Conservation (phyloP, 176 grass and related monocot species). For the Musa itinerans region DNA sequence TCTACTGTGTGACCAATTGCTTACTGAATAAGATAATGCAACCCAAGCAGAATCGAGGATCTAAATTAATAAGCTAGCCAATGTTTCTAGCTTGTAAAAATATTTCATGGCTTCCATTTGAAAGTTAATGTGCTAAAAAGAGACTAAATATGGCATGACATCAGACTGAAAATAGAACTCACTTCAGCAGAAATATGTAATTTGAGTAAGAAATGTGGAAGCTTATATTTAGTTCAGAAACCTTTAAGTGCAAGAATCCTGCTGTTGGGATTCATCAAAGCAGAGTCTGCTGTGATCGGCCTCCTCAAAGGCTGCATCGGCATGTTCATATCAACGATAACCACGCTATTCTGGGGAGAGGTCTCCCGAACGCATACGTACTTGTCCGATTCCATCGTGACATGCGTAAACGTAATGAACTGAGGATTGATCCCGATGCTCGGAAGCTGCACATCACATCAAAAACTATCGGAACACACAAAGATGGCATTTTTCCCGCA, state of each 20-base stretch:
- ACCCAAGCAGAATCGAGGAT: not conserved
- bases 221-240: constrained; percentile 12
- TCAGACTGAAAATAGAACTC: not conserved
- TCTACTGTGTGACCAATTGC: not conserved
- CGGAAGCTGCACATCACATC: constrained; percentile 46
- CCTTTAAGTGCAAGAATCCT: constrained; percentile 98
- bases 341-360: constrained; percentile 92
- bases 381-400: constrained; percentile 98
- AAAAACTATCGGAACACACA: not conserved
- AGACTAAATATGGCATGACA: no score
- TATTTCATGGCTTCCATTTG: not conserved
- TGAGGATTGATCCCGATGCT: constrained; percentile 89
- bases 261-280: constrained; percentile 92
- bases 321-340: constrained; percentile 96
- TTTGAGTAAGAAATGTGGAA: constrained; percentile 8
- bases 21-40: not conserved
- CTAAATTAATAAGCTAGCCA: not conserved
- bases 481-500: not conserved
- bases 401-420: constrained; percentile 98
- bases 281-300: constrained; percentile 95
- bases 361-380: constrained; percentile 99
- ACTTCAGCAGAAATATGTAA: not conserved
- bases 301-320: constrained; percentile 82
- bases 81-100: not conserved
- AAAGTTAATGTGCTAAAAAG: no score